These are phyloP conservation scores for Diaporthe helianthi DNA, from an alignment of 2,329 filamentous ascomycete species.

Conservation along the genomic window DNA sequence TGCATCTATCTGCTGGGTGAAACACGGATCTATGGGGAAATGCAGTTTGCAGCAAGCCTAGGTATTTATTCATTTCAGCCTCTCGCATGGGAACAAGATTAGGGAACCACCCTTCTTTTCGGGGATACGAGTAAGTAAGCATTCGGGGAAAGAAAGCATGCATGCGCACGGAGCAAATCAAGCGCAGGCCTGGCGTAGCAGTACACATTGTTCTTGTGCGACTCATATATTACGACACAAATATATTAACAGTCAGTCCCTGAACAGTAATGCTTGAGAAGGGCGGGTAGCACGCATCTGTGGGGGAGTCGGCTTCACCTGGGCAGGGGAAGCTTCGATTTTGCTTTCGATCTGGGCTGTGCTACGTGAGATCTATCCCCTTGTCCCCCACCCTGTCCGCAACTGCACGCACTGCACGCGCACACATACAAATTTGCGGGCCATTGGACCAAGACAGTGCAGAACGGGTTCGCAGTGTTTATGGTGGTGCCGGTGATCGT, in stretches of 20 bases:
- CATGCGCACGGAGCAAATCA: too few relatives aligned
- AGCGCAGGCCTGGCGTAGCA: background rate
- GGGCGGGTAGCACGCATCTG: background rate
- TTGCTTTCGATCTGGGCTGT: constrained; percentile 19
- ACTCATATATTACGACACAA: background rate
- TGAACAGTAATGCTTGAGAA: constrained; percentile 15
- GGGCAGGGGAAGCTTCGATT: constrained; percentile 6
- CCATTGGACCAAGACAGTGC: background rate
- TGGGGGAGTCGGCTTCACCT: too few relatives aligned
- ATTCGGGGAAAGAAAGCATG: too few relatives aligned
- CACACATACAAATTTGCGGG: background rate
- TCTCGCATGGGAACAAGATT: background rate
- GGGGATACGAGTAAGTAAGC: too few relatives aligned
- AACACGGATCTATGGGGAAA: background rate
- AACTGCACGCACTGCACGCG: background rate
- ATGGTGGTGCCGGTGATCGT: background rate
- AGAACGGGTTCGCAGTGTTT: constrained; percentile 1
- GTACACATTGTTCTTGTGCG: background rate
- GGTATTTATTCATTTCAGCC: background rate
- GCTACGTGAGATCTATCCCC: constrained; percentile 17
- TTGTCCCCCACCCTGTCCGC: background rate
- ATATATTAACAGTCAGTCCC: background rate
- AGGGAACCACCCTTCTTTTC: too few relatives aligned
- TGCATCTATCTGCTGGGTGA: background rate
- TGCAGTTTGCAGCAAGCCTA: constrained; percentile 9